These are phyloP conservation scores for Laburnicola sp. DNA, from an alignment of 2,329 filamentous ascomycete genomes.

Conservation along the genomic window DNA sequence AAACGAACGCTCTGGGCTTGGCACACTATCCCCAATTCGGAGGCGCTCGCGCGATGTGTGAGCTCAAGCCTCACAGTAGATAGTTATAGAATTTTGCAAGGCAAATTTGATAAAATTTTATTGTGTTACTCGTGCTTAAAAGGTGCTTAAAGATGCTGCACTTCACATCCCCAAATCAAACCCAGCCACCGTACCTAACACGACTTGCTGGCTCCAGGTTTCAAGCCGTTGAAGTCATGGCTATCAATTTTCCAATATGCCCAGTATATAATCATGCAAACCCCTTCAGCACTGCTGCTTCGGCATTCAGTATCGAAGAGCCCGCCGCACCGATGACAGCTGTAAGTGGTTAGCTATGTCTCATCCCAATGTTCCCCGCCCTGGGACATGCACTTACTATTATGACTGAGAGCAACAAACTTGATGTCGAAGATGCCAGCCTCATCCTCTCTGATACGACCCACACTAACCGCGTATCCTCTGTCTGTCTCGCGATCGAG, in stretches of 20 bases:
- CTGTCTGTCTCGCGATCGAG: constrained; percentile 82
- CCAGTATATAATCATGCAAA: constrained; percentile 55
- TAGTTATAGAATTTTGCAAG: too few species aligned
- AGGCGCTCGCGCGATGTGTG: too few species aligned
- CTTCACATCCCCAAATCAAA: too few species aligned
- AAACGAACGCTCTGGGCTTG: neutral
- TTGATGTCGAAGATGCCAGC: constrained; percentile 91
- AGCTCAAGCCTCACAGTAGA: too few species aligned
- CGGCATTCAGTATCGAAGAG: constrained; percentile 91
- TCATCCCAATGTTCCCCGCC: constrained; percentile 26
- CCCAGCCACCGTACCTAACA: too few species aligned
- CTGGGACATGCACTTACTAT: constrained; percentile 53
- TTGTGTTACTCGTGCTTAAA: too few species aligned
- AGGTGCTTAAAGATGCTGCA: too few species aligned
- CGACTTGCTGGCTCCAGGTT: too few species aligned
- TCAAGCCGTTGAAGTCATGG: too few species aligned
- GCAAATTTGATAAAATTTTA: too few species aligned
- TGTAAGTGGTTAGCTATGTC: constrained; percentile 25
- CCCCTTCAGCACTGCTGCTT: constrained; percentile 88
- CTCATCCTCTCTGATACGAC: constrained; percentile 81
- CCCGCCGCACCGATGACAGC: constrained; percentile 95
- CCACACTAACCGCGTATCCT: constrained; percentile 90
- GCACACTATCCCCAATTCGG: neutral
- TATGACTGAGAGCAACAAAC: constrained; percentile 91
- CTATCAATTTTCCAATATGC: neutral